Base-by-base conservation (phyloP, 2,329 filamentous ascomycete genomes). In the Verticillium tricorpus region DNA sequence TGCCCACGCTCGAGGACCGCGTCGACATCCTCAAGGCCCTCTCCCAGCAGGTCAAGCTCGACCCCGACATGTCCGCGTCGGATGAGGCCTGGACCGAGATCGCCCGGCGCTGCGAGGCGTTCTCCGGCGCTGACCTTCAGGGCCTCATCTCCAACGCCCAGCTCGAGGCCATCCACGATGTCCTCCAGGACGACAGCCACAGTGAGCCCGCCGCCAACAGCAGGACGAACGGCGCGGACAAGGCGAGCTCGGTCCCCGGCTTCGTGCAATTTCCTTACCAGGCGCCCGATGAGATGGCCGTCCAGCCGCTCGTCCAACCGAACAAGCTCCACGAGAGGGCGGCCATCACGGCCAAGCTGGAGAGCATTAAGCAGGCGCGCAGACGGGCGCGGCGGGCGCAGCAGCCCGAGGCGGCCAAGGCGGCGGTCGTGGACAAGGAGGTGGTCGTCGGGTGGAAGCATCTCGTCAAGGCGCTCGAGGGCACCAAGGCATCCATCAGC, bases 91-190 rank as follows among this genome's bases (percentile, higher is more conserved):
- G 96, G 34, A 78, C 77, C n/a, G 91, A 93, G 64, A 85, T 99
- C 28, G 94, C 93, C 0, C 80, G 80, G 17, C 82, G 86, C 17
- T 98, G 94, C 0, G 90, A 95, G 63, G 95, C 95, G 11, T 97
- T 96, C 74, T 95, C 92, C 0, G 95, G 95, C 14, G 95, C 95
- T 1, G 95, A 99, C 77, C 80, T 99, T 3, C 95, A 99, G 74
- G 95, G 94, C 0, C 84, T 99, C 7, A 88, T 98, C 54, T 97
- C 96, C 69, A 99, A 99, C 68, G 93, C 95, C 0, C 95, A 99
- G 73, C 84, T 99, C 6, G 94, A 98, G 77, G 95, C 95, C 32
- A 97, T 99, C 66, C 95, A 99, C 72, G 93, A 97, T 67, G 88
- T 96, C 2, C 84, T 99, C 0, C 89, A 87, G 60, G 86, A 89